Conservation (phyloP, 2,329 filamentous ascomycete species). For the Apiospora hydei region DNA sequence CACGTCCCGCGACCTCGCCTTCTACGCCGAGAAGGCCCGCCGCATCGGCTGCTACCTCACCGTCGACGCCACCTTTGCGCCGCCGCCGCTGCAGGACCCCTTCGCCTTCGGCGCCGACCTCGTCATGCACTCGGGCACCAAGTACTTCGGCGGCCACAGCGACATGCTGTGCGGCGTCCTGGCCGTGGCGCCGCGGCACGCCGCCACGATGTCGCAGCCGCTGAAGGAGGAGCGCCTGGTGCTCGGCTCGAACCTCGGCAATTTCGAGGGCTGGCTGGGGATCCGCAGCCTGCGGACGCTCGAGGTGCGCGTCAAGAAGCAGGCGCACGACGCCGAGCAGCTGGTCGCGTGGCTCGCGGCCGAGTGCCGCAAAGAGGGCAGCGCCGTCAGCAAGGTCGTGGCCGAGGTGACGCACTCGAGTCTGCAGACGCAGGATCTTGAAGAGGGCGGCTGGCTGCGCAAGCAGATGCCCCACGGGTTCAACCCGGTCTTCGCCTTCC, state of each 20-base stretch:
- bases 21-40: constrained; percentile 77
- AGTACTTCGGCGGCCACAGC: constrained; percentile 95
- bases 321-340: constrained; percentile 72
- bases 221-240: constrained; percentile 75
- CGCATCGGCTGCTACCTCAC: constrained; percentile 76
- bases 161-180: constrained; percentile 92
- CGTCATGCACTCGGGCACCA: constrained; percentile 92
- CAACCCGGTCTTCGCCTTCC: constrained; percentile 85
- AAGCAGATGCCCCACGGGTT: constrained; percentile 92
- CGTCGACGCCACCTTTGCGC: constrained; percentile 92
- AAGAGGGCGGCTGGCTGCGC: constrained; percentile 72
- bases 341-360: constrained; percentile 76
- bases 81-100: constrained; percentile 87
- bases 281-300: constrained; percentile 86
- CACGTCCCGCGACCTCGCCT: constrained; percentile 74
- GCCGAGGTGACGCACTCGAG: constrained; percentile 76
- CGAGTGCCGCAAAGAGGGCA: constrained; percentile 38
- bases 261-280: constrained; percentile 90
- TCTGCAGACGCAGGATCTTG: constrained; percentile 69
- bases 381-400: constrained; percentile 60
- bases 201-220: constrained; percentile 60
- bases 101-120: constrained; percentile 83
- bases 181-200: constrained; percentile 62
- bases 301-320: constrained; percentile 80
- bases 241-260: constrained; percentile 86